These are phyloP conservation scores for Aeminium ludgeri DNA, from an alignment of 495 filamentous ascomycete genomes.

Conservation along the genomic window DNA sequence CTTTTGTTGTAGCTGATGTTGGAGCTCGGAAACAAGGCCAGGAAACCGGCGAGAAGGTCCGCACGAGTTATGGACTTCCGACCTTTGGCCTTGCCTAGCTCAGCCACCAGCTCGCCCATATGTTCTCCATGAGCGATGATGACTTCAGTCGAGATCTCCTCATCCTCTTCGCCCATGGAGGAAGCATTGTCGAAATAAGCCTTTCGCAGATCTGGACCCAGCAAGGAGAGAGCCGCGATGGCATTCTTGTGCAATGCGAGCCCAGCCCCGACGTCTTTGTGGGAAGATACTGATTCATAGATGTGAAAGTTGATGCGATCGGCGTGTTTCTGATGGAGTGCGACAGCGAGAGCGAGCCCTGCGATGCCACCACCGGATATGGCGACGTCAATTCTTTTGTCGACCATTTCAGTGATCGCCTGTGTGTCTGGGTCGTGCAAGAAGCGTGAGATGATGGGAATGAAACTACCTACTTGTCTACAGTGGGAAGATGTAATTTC, in stretches of 20 bases:
- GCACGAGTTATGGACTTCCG: constrained; percentile 7
- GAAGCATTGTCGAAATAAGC: constrained; percentile 10
- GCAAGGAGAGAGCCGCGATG: constrained; percentile 10
- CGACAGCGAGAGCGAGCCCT: constrained; percentile 10
- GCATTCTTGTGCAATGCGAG: constrained; percentile 13
- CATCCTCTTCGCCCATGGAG: constrained; percentile 5
- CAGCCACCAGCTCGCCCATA: constrained; percentile 9
- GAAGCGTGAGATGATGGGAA: no score
- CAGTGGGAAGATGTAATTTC: no score
- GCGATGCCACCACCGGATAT: constrained; percentile 13
- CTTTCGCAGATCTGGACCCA: constrained; percentile 8
- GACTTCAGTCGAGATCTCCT: constrained; percentile 11
- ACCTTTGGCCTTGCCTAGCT: constrained; percentile 11
- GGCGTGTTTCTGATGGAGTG: constrained; percentile 7
- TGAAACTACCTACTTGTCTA: no score
- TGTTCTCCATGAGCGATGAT: constrained; percentile 10
- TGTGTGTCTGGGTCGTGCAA: no score
- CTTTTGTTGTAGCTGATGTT: constrained; percentile 10
- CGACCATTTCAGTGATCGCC: no score
- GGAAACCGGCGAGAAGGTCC: constrained; percentile 12
- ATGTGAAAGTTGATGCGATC: constrained; percentile 11
- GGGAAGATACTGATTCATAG: constrained; percentile 12
- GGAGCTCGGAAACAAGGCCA: constrained; percentile 10
- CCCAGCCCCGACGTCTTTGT: constrained; percentile 14
- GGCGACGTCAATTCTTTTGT: constrained; percentile 8